phyloP scores from a whole-genome alignment of 2,329 filamentous ascomycete species.

The Geoglossum cookeanum region DNA sequence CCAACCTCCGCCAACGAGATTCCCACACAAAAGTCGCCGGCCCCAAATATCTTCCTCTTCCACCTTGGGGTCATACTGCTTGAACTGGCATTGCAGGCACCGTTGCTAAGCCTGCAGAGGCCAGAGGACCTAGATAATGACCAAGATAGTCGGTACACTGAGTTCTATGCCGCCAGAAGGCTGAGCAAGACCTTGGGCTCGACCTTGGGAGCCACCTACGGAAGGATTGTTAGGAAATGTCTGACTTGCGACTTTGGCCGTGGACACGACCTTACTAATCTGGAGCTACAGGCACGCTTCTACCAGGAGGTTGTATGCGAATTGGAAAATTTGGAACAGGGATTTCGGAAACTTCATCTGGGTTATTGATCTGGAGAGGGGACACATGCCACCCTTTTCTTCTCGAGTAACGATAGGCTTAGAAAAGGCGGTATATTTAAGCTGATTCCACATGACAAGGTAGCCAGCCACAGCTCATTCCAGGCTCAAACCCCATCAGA shows the following conservation, averaged over 20 bases:
- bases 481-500: too few species aligned
- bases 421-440: too few species aligned
- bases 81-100: slow-evolving; percentile 9
- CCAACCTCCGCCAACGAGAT: not conserved
- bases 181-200: not conserved
- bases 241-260: slow-evolving; percentile 10
- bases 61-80: slow-evolving; percentile 11
- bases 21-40: not conserved
- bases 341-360: not conserved
- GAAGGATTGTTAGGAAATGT: slow-evolving; percentile 9
- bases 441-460: too few species aligned
- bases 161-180: slow-evolving; percentile 8
- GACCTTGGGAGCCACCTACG: slow-evolving; percentile 7
- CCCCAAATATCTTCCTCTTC: slow-evolving; percentile 9
- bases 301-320: slow-evolving; percentile 11
- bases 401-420: too few species aligned
- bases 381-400: too few species aligned
- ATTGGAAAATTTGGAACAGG: slow-evolving; percentile 5
- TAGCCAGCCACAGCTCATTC: too few species aligned
- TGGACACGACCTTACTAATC: slow-evolving; percentile 8
- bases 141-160: slow-evolving; percentile 1
- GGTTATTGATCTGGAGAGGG: too few species aligned
- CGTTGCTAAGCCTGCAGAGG: slow-evolving; percentile 5
- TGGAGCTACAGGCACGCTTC: slow-evolving; percentile 8
- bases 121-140: not conserved